Conservation (phyloP, 768 basidiomycete species). For the Termitomyces sp. region DNA sequence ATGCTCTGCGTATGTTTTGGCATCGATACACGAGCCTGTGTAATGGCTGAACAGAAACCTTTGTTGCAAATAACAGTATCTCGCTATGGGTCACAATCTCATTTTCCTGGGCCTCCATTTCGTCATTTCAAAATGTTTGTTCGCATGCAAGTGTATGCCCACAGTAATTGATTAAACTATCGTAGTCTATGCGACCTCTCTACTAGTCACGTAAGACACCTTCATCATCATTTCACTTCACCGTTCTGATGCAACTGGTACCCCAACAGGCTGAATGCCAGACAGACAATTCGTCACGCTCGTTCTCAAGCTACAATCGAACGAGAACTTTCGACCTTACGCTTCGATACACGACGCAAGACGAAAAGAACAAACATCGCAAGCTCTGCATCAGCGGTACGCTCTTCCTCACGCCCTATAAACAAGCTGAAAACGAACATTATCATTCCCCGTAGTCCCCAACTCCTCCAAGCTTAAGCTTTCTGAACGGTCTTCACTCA, state of each 20-base stretch:
- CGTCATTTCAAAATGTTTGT: conserved; percentile 37
- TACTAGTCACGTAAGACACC: conserved; percentile 3
- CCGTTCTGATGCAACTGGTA: not conserved
- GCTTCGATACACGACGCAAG: conserved; percentile 7
- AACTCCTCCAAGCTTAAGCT: not conserved
- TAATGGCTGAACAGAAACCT: not conserved
- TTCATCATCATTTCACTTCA: not conserved
- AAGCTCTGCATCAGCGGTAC: not conserved
- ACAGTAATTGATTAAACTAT: not conserved
- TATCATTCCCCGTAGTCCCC: not conserved
- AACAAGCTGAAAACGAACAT: not conserved
- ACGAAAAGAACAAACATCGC: not conserved
- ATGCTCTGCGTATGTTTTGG: conserved; percentile 12
- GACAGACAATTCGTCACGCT: conserved; percentile 19
- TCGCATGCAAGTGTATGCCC: not conserved
- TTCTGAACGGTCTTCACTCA: not conserved
- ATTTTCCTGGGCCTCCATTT: conserved; percentile 42
- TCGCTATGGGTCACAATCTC: conserved; percentile 23
- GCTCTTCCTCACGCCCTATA: not conserved
- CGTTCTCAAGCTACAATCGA: conserved; percentile 9
- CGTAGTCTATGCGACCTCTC: conserved; percentile 23
- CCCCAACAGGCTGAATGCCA: conserved; percentile 20
- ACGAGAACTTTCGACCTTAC: conserved; percentile 7
- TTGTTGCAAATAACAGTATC: not conserved
- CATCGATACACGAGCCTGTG: not conserved